Percentiles rank a stretch among this genome's conserved stretches.
phyloP scores from a whole-genome alignment of 495 filamentous ascomycete genomes.

The Hypomontagnella monticulosa region DNA sequence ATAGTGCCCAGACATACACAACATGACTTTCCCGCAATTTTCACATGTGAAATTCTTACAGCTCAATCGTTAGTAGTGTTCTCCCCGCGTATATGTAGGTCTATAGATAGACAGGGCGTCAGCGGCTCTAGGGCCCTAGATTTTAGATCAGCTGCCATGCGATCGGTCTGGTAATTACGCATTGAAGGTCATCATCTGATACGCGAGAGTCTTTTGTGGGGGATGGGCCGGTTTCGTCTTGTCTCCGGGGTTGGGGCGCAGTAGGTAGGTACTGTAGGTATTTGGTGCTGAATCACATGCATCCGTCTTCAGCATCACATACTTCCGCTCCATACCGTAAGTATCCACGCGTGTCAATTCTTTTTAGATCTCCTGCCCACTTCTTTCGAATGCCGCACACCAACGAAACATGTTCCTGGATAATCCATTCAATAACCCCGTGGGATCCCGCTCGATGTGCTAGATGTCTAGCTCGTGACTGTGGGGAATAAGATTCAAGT shows the following conservation, averaged over 20 bases:
- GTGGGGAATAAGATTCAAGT: constrained; percentile 37
- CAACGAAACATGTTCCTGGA: too few relatives aligned
- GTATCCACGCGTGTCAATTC: background rate
- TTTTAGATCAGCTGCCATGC: constrained; percentile 33
- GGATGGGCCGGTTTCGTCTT: constrained; percentile 29
- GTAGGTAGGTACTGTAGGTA: background rate
- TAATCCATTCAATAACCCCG: constrained; percentile 20
- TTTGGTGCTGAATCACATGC: constrained; percentile 34
- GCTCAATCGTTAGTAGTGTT: background rate
- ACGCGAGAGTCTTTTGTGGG: constrained; percentile 38
- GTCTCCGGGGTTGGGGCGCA: constrained; percentile 23
- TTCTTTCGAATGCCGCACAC: too few relatives aligned
- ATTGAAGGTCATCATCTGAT: constrained; percentile 38
- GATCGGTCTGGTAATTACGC: constrained; percentile 10
- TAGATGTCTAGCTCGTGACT: constrained; percentile 41
- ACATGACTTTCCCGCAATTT: constrained; percentile 4
- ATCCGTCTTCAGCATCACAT: constrained; percentile 5
- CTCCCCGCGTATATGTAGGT: background rate
- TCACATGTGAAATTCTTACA: constrained; percentile 31
- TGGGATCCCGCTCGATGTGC: constrained; percentile 31
- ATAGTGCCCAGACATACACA: background rate
- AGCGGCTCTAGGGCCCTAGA: constrained; percentile 6
- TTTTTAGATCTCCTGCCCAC: background rate
- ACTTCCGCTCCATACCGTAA: background rate
- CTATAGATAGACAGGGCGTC: background rate